A percentile compares a stretch with the other conserved stretches of the same genome.
phyloP scores from a whole-genome alignment of 2,329 filamentous ascomycete species.

The Colletotrichum salicis region DNA sequence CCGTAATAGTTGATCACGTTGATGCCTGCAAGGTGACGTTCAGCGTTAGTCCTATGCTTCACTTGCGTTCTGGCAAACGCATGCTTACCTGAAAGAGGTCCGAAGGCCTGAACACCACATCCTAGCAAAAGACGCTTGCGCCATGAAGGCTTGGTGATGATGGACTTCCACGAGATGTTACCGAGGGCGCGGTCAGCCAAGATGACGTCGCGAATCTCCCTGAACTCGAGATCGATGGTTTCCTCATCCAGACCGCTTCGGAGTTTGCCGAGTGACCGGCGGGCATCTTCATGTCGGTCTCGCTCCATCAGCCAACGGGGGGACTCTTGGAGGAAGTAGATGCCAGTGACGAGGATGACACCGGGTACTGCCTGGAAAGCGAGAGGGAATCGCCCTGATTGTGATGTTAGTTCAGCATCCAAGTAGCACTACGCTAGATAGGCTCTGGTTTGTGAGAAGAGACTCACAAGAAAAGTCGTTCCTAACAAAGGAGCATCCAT shows the following conservation, averaged over 20 bases:
- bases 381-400: conserved; percentile 47
- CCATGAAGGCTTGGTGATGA: conserved; percentile 55
- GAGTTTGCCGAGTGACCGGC: conserved; percentile 46
- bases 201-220: conserved; percentile 52
- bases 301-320: conserved; percentile 47
- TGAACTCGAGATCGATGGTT: conserved; percentile 51
- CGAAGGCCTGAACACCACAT: conserved; percentile 59
- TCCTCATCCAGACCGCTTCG: conserved; percentile 43
- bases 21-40: neutral
- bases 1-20: conserved; percentile 54
- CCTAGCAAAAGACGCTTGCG: conserved; percentile 57
- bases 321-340: conserved; percentile 42
- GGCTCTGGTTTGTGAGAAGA: too few species aligned
- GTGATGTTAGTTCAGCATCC: too few species aligned
- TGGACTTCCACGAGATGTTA: conserved; percentile 50
- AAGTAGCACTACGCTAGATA: too few species aligned
- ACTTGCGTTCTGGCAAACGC: too few species aligned
- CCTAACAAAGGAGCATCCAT: conserved; percentile 43
- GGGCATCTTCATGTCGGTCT: conserved; percentile 47
- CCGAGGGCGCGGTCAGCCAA: conserved; percentile 47
- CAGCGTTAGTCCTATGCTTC: neutral
- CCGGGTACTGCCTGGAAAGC: conserved; percentile 42
- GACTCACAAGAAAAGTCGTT: conserved; percentile 44
- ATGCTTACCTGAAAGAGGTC: conserved; percentile 45
- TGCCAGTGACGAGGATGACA: conserved; percentile 38